These are phyloP conservation scores for Yamadazyma sp. DNA, from an alignment of 1,139 yeast genomes.

Conservation along the genomic window DNA sequence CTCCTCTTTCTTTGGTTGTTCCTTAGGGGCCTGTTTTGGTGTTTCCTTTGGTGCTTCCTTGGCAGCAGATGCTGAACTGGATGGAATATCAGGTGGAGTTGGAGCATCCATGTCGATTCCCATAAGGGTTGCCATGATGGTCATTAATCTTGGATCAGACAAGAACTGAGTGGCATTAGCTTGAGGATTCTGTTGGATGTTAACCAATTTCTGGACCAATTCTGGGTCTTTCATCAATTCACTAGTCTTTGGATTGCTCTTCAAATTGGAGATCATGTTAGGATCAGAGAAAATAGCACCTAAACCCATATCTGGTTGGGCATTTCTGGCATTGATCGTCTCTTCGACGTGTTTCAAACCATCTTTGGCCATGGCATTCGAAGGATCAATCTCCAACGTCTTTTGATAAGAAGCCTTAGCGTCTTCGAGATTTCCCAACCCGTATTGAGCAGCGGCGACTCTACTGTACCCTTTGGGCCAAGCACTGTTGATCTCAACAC, in stretches of 20 bases:
- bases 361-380: conserved; percentile 82
- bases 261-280: conserved; percentile 69
- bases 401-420: conserved; percentile 71
- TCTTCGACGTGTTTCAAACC: conserved; percentile 73
- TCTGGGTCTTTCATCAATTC: conserved; percentile 86
- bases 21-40: conserved; percentile 10
- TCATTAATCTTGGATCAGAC: conserved; percentile 85
- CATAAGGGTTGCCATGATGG: conserved; percentile 80
- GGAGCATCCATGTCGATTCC: conserved; percentile 74
- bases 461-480: conserved; percentile 98
- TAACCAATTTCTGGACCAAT: conserved; percentile 69
- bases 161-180: conserved; percentile 63
- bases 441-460: conserved; percentile 90
- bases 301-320: conserved; percentile 71
- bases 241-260: conserved; percentile 82
- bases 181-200: conserved; percentile 72
- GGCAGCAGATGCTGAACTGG: conserved; percentile 18
- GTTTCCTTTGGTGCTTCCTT: conserved; percentile 23
- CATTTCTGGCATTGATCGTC: conserved; percentile 44
- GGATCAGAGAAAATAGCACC: conserved; percentile 83
- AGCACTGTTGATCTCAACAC: conserved; percentile 71
- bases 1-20: background rate
- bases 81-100: conserved; percentile 21
- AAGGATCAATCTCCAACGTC: conserved; percentile 80
- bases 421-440: conserved; percentile 73